These are phyloP conservation scores for Trapa bicornis DNA, from an alignment of 345 rosid species.

Conservation along the genomic window DNA sequence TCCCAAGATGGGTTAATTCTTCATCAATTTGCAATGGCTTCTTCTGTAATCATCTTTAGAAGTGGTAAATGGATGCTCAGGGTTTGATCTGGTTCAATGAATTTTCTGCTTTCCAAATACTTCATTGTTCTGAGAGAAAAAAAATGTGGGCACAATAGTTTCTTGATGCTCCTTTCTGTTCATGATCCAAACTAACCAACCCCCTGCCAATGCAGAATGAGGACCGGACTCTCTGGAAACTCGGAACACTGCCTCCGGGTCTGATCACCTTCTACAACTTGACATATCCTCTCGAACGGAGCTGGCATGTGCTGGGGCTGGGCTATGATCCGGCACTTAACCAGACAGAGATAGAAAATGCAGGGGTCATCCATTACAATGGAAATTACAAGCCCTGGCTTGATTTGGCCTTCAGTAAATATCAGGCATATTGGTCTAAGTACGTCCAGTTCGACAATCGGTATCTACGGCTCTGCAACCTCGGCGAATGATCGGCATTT, in stretches of 20 bases:
- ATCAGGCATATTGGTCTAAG: constrained; percentile 79
- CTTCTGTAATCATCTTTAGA: not conserved
- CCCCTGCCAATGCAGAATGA: constrained; percentile 56
- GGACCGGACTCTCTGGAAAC: constrained; percentile 95
- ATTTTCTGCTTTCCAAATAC: not conserved
- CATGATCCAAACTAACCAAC: constrained; percentile 3
- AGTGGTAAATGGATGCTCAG: not conserved
- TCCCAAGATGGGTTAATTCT: not conserved
- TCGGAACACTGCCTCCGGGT: constrained; percentile 93
- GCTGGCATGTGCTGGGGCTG: constrained; percentile 91
- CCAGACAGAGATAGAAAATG: constrained; percentile 76
- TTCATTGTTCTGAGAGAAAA: not conserved
- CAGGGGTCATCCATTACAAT: constrained; percentile 86
- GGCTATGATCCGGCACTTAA: constrained; percentile 98
- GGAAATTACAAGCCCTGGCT: constrained; percentile 99
- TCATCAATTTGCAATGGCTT: not conserved
- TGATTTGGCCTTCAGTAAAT: constrained; percentile 76
- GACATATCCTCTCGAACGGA: constrained; percentile 62
- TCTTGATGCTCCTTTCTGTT: not conserved
- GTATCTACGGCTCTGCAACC: constrained; percentile 57
- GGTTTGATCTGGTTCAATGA: not conserved
- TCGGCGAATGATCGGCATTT: constrained; percentile 22
- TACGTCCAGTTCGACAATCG: constrained; percentile 59
- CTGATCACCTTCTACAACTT: constrained; percentile 89
- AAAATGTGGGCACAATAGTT: not conserved